A percentile compares a stretch with the other conserved stretches of the same genome.
phyloP scores from a whole-genome alignment of 345 rosid species.

The Acer negundo region DNA sequence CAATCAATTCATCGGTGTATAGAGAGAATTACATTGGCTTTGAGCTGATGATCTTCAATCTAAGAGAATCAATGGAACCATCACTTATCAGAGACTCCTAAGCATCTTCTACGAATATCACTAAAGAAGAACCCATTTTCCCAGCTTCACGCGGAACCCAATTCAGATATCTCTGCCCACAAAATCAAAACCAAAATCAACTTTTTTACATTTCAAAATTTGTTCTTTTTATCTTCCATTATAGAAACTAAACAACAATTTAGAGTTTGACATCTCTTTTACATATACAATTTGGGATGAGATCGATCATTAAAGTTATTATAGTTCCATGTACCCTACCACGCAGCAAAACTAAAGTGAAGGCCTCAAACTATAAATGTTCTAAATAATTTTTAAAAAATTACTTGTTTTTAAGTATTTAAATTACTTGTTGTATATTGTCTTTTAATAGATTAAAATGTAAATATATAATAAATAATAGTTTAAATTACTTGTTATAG shows the following conservation, averaged over 20 bases:
- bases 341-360: no score
- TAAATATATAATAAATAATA: no score
- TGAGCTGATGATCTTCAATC: constrained; percentile 89
- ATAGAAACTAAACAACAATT: not conserved
- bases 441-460: no score
- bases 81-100: constrained; percentile 86
- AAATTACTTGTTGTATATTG: no score
- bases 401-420: no score
- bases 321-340: no score
- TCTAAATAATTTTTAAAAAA: no score
- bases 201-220: not conserved
- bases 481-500: no score
- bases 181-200: constrained; percentile 11
- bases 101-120: constrained; percentile 79
- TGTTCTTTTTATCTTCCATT: not conserved
- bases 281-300: not conserved
- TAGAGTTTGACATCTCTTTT: no score
- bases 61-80: constrained; percentile 82
- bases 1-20: no score
- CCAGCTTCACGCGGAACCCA: not conserved
- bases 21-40: constrained; percentile 40
- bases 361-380: no score
- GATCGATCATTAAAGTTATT: no score
- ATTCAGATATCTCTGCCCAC: not conserved
- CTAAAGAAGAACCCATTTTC: constrained; percentile 57